Percentiles rank a stretch among this genome's conserved stretches.
Conservation (phyloP, 768 basidiomycete species). For the Leccinum boreale region DNA sequence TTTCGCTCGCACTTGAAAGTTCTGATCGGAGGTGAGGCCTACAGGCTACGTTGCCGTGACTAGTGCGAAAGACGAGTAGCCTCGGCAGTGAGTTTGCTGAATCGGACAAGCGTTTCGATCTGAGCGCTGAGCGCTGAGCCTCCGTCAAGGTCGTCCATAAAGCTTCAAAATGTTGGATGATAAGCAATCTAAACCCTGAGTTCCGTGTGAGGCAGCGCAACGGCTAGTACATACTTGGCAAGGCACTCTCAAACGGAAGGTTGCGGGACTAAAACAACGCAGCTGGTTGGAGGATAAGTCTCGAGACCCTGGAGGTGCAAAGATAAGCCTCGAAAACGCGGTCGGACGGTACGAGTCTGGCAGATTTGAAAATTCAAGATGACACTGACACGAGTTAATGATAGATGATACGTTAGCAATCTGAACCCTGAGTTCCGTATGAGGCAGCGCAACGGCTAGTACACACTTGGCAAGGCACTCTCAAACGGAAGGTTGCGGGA, state of each 20-base stretch:
- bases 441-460: no score
- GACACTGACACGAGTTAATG: not conserved
- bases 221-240: not conserved
- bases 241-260: not conserved
- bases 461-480: not conserved
- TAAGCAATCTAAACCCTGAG: not conserved
- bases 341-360: not conserved
- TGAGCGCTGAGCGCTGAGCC: no score
- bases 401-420: not conserved
- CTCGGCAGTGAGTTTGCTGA: not conserved
- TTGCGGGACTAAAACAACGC: not conserved
- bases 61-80: not conserved
- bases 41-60: not conserved
- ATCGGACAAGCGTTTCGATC: not conserved
- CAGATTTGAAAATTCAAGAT: not conserved
- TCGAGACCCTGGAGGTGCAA: not conserved
- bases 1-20: not conserved
- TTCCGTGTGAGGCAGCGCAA: not conserved
- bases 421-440: no score
- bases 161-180: not conserved
- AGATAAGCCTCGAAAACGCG: not conserved
- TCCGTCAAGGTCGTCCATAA: not conserved
- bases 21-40: not conserved
- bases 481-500: not conserved
- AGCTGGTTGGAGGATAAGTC: not conserved